Percentiles rank a stretch among this genome's conserved stretches.
These are phyloP conservation scores for Craterostigma plantagineum DNA, from an alignment of 257 asterid species.

Conservation along the genomic window DNA sequence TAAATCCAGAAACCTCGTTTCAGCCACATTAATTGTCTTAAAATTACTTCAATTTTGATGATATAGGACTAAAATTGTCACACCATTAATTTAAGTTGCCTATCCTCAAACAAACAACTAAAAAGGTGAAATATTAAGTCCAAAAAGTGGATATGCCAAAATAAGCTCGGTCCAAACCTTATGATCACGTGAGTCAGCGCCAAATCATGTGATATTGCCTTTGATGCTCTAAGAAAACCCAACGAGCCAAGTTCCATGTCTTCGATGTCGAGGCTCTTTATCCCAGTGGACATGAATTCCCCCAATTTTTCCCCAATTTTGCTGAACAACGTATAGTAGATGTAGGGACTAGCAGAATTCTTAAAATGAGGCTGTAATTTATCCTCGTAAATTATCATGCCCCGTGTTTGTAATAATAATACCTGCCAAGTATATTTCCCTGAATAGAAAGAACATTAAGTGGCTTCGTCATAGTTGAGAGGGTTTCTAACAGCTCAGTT, in stretches of 20 bases:
- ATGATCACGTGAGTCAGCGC: conserved; percentile 48
- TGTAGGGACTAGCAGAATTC: conserved; percentile 8
- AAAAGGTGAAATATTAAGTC: no score
- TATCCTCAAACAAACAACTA: no score
- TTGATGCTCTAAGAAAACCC: conserved; percentile 42
- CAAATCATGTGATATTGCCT: conserved; percentile 23
- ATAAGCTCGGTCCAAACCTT: conserved; percentile 23
- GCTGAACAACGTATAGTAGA: conserved; percentile 23
- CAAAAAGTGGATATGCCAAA: no score
- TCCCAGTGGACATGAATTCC: conserved; percentile 41
- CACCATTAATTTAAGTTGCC: no score
- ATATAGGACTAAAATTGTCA: no score
- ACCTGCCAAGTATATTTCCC: conserved; percentile 84
- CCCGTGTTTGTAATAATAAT: conserved; percentile 6
- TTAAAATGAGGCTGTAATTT: conserved; percentile 5
- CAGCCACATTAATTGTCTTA: no score
- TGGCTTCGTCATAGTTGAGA: conserved; percentile 50
- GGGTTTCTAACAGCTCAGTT: conserved; percentile 42
- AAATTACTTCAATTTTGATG: no score
- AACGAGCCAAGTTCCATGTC: conserved; percentile 57
- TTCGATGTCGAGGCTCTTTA: conserved; percentile 43
- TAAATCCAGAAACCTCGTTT: no score
- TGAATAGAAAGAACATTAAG: conserved; percentile 53
- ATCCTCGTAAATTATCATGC: no score
- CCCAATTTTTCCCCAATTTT: conserved; percentile 54